Base-by-base conservation (phyloP, 139 green algal species). In the Chlorokybus atmophyticus region DNA sequence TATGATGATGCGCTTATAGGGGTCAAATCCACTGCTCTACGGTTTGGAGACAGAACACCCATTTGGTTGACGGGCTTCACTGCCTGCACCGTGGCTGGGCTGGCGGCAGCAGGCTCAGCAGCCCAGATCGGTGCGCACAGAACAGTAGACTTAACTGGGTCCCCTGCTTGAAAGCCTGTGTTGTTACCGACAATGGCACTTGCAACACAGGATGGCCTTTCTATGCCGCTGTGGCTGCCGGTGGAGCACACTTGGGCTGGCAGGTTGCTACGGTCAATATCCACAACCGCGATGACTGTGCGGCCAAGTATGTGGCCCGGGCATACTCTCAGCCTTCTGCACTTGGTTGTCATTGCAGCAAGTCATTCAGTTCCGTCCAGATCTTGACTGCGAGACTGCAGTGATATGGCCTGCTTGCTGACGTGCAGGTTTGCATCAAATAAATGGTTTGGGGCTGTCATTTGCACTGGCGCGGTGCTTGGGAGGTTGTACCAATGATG, bases 1-100 rank as follows among this genome's bases (percentile, higher is more conserved):
- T 25, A 50, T 10, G 90, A 97, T 53, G 90, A 97, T 51, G 62
- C 64, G 26, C 48, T 53, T 0, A 81, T 76, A 0, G 90, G 90
- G 23, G 75, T 98, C 23, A 86, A 86, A 60, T 96, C 88, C 2
- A 96, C 88, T 1, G 90, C 90, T n/a, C 64, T 68, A 21, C 29
- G 32, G n/a, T 68, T 73, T 39, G 64, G 40, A 4, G 40, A 62
- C 8, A 24, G 32, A 21, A 69, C 64, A 1, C 64, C 47, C 1
- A 10, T 23, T 14, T 63, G 31, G 58, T 57, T 73, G 14, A 29
- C 64, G 6, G 58, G 30, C n/a, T 73, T 73, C 40, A 29, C 26
- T 14, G 52, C 28, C 19, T 23, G 32, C 2, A 52, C 40, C 24
- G 19, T 63, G 24, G 2, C 25, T n/a, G 50, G 58, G 17, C 40